A percentile compares a stretch with the other conserved stretches of the same genome.
These are phyloP conservation scores for Panicum virgatum DNA, from an alignment of 202 grass and related monocot species.

Conservation along the genomic window DNA sequence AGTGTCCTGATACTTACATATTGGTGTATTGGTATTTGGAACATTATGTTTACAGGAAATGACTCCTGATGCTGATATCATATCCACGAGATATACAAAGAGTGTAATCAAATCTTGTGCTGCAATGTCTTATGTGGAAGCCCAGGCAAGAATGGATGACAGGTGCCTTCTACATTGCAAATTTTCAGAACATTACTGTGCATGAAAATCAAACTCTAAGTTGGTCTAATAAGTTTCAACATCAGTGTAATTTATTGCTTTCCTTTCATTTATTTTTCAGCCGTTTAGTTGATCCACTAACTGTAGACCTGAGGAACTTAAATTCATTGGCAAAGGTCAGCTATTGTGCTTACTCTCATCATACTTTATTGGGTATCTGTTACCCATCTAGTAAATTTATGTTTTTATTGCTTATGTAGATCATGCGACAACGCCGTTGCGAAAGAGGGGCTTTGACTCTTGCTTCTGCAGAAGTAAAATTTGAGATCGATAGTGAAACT, in stretches of 20 bases:
- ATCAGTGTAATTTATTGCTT: constrained; percentile 33
- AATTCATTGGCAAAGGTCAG: constrained; percentile 96
- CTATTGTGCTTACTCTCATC: constrained; percentile 20
- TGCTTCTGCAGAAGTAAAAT: constrained; percentile 99
- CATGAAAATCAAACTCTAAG: constrained; percentile 20
- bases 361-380: not conserved
- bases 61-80: constrained; percentile 85
- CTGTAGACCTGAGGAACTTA: constrained; percentile 88
- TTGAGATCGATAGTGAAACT: constrained; percentile 97
- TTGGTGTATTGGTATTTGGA: constrained; percentile 26
- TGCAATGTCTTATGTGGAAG: constrained; percentile 98
- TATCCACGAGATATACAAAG: constrained; percentile 87
- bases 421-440: constrained; percentile 81
- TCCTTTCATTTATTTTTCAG: constrained; percentile 47
- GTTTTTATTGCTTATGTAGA: constrained; percentile 46
- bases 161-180: constrained; percentile 50
- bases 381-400: constrained; percentile 9
- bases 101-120: constrained; percentile 95
- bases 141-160: constrained; percentile 99
- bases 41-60: constrained; percentile 65
- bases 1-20: not conserved
- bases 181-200: constrained; percentile 19
- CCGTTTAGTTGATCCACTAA: constrained; percentile 92
- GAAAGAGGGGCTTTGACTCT: constrained; percentile 94
- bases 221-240: constrained; percentile 3